These are phyloP conservation scores for Penicillium freii DNA, from an alignment of 2,329 filamentous ascomycete species.

Conservation along the genomic window DNA sequence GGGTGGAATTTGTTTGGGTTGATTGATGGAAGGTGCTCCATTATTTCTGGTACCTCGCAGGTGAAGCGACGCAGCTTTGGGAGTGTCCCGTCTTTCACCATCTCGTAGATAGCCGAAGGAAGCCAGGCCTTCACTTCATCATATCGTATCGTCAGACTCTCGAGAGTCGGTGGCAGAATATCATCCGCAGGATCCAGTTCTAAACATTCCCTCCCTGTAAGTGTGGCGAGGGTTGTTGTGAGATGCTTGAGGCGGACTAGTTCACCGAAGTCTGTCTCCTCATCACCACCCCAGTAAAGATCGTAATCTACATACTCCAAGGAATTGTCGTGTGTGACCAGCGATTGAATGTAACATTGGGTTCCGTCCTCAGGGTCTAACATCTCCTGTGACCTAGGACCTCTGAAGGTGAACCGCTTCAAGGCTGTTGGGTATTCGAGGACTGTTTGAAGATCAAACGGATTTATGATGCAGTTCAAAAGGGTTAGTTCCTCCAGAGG, in stretches of 20 bases:
- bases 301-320: conserved; percentile 9
- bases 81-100: neutral
- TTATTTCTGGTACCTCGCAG: conserved; percentile 3
- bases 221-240: conserved; percentile 2
- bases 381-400: neutral
- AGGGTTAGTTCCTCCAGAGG: conserved; percentile 8
- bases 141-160: conserved; percentile 9
- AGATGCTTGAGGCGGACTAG: conserved; percentile 2
- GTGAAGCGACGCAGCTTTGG: conserved; percentile 5
- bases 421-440: neutral
- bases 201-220: neutral
- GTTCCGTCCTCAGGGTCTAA: no score
- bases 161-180: neutral
- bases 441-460: neutral
- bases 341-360: neutral
- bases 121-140: neutral
- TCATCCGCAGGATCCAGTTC: neutral
- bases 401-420: conserved; percentile 5
- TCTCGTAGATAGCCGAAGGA: neutral
- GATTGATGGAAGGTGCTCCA: conserved; percentile 2
- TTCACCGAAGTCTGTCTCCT: neutral
- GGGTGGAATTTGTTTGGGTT: neutral
- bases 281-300: conserved; percentile 6
- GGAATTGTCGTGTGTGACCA: neutral
- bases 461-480: conserved; percentile 4